These are phyloP conservation scores for Psilocybe azurescens DNA, from an alignment of 768 basidiomycete genomes.

Conservation along the genomic window DNA sequence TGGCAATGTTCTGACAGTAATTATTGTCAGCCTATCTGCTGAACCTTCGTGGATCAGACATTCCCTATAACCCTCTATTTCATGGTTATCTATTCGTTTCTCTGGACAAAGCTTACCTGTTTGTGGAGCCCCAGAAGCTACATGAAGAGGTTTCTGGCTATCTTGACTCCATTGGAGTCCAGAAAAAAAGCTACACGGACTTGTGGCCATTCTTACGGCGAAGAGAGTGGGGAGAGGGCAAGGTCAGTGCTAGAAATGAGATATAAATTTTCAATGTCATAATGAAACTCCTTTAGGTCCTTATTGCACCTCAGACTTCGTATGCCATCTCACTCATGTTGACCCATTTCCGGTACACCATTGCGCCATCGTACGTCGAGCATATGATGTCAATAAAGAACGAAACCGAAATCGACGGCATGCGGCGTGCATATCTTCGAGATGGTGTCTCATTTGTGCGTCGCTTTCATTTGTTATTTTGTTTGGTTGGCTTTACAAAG, in stretches of 20 bases:
- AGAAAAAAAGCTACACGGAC: conserved; percentile 71
- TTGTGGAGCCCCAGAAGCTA: conserved; percentile 75
- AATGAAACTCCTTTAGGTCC: conserved; percentile 33
- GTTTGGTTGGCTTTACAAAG: conserved; percentile 6
- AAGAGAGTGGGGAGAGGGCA: conserved; percentile 81
- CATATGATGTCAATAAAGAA: conserved; percentile 90
- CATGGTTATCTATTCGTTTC: conserved; percentile 85
- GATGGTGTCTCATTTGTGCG: conserved; percentile 87
- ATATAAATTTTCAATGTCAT: neutral
- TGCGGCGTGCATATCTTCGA: conserved; percentile 83
- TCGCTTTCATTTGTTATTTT: conserved; percentile 27
- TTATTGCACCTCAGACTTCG: conserved; percentile 76
- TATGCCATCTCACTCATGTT: conserved; percentile 88
- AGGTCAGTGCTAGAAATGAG: conserved; percentile 28
- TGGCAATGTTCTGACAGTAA: neutral
- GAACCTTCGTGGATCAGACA: conserved; percentile 89
- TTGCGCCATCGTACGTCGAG: conserved; percentile 73
- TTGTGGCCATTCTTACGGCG: conserved; percentile 80
- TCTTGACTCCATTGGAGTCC: conserved; percentile 59
- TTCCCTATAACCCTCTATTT: conserved; percentile 93
- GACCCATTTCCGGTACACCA: conserved; percentile 80
- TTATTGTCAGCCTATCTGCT: conserved; percentile 74
- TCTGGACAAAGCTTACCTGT: conserved; percentile 65
- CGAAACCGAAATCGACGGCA: conserved; percentile 79
- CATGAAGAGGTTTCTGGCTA: conserved; percentile 62